Evolutionary conservation across 2,329 filamentous ascomycete genomes (phyloP).

Genomic region (Ascochyta fabae): DNA sequence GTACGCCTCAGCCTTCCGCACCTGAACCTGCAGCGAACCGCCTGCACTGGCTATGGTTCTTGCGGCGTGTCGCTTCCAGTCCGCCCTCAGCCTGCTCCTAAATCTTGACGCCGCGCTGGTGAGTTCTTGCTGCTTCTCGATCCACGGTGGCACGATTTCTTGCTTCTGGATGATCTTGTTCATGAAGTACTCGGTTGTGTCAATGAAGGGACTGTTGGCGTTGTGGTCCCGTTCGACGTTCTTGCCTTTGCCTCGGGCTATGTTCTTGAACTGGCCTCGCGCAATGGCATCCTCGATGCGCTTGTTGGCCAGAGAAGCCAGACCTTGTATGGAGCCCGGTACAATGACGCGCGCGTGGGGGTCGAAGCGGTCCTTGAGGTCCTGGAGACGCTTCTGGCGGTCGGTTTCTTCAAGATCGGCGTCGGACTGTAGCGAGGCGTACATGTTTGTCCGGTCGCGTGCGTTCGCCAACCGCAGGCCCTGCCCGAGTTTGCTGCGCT

Average conservation of each 20-base stretch:
- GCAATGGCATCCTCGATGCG: constrained; percentile 93
- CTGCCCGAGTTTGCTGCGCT: constrained; percentile 44
- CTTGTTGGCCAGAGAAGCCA: constrained; percentile 86
- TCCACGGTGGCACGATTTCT: constrained; percentile 96
- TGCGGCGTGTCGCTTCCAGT: constrained; percentile 86
- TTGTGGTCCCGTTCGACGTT: constrained; percentile 81
- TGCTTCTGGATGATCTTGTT: constrained; percentile 98
- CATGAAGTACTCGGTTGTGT: constrained; percentile 97
- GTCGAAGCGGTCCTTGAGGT: constrained; percentile 81
- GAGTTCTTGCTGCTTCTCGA: constrained; percentile 96
- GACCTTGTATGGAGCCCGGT: constrained; percentile 77
- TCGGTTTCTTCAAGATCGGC: constrained; percentile 72
- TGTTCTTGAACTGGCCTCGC: constrained; percentile 84
- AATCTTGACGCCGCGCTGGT: constrained; percentile 73
- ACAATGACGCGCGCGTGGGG: constrained; percentile 75
- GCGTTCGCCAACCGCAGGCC: constrained; percentile 61
- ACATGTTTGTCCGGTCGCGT: constrained; percentile 64
- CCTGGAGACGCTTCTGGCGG: constrained; percentile 70
- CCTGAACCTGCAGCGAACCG: constrained; percentile 75
- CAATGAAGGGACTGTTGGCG: constrained; percentile 85
- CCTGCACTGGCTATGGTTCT: constrained; percentile 78
- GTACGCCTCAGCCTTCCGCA: constrained; percentile 73
- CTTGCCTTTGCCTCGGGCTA: constrained; percentile 72
- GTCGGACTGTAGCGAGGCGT: constrained; percentile 58
- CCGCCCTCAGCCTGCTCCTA: constrained; percentile 73